A percentile compares a stretch with the other conserved stretches of the same genome.
Conservation (phyloP, 1,284 basidiomycete genomes). For the Xerocomus nothofagi region DNA sequence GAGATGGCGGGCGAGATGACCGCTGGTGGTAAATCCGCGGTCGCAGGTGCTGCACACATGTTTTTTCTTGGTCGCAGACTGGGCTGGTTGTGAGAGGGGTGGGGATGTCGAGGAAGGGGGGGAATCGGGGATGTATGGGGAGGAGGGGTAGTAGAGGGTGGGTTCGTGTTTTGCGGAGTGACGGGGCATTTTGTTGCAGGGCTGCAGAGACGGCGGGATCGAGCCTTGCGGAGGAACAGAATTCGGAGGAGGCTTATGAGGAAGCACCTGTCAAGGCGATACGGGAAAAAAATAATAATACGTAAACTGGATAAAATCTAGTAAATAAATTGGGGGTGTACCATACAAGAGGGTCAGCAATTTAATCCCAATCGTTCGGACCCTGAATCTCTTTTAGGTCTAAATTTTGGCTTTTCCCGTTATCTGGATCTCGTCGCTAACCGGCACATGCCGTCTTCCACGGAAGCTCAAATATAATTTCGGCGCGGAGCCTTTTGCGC, state of each 20-base stretch:
- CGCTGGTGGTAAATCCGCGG: slow-evolving; percentile 78
- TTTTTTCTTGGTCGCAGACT: slow-evolving; percentile 47
- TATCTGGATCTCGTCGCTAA: slow-evolving; percentile 33
- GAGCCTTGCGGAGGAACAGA: slow-evolving; percentile 28
- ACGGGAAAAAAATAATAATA: slow-evolving; percentile 39
- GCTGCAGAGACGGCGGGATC: slow-evolving; percentile 30
- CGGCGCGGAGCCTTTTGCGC: slow-evolving; percentile 34
- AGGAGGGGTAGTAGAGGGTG: slow-evolving; percentile 24
- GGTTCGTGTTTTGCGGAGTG: slow-evolving; percentile 32
- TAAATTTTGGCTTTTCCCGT: slow-evolving; percentile 34
- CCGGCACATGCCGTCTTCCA: slow-evolving; percentile 32
- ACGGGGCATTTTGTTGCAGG: slow-evolving; percentile 34
- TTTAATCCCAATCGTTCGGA: slow-evolving; percentile 32
- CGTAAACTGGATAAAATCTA: slow-evolving; percentile 31
- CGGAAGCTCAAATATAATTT: slow-evolving; percentile 35
- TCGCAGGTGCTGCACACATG: slow-evolving; percentile 68
- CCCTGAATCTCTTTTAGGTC: slow-evolving; percentile 35
- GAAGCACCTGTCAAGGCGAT: slow-evolving; percentile 36
- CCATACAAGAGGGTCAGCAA: slow-evolving; percentile 18
- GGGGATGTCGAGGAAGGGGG: slow-evolving; percentile 24
- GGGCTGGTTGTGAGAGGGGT: neutral
- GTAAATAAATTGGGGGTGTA: slow-evolving; percentile 30
- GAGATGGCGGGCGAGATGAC: slow-evolving; percentile 79
- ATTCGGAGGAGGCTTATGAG: slow-evolving; percentile 35
- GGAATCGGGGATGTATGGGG: slow-evolving; percentile 29